Percentiles rank a stretch among this genome's conserved stretches.
Evolutionary conservation across 768 basidiomycete species (phyloP).

Genomic region (Leucogyrophana mollusca): DNA sequence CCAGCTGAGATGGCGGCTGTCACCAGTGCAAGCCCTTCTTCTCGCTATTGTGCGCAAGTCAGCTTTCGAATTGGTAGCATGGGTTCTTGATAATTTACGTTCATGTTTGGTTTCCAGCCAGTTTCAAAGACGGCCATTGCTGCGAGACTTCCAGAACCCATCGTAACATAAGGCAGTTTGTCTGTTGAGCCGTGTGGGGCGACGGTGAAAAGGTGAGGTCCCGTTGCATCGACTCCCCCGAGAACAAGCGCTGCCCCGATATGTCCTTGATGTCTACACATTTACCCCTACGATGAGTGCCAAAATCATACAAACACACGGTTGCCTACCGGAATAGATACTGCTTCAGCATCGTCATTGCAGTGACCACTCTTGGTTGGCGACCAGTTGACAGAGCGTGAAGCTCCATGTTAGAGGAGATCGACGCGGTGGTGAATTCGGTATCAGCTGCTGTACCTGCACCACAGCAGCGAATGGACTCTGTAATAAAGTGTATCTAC

Average conservation of each 20-base stretch:
- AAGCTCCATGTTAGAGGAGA: slow-evolving; percentile 94
- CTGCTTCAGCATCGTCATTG: slow-evolving; percentile 99
- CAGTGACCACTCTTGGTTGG: slow-evolving; percentile 92
- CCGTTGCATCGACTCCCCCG: slow-evolving; percentile 93
- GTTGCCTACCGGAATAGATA: slow-evolving; percentile 78
- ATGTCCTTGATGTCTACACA: slow-evolving; percentile 81
- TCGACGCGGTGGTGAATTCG: slow-evolving; percentile 90
- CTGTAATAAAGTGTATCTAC: slow-evolving; percentile 96
- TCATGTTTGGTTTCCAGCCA: slow-evolving; percentile 78
- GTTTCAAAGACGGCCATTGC: slow-evolving; percentile 99
- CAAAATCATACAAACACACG: slow-evolving; percentile 6
- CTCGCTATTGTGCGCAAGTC: slow-evolving; percentile 47
- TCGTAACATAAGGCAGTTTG: slow-evolving; percentile 97
- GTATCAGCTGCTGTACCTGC: slow-evolving; percentile 99
- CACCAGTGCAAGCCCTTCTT: slow-evolving; percentile 80
- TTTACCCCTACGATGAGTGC: slow-evolving; percentile 13
- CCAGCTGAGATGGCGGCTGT: slow-evolving; percentile 88
- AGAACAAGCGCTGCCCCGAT: slow-evolving; percentile 95
- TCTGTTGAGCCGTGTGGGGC: slow-evolving; percentile 97
- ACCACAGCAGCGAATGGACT: slow-evolving; percentile 95
- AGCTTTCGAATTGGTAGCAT: neutral
- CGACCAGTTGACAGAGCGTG: slow-evolving; percentile 89
- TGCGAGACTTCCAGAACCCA: slow-evolving; percentile 95
- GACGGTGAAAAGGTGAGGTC: slow-evolving; percentile 94
- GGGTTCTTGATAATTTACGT: slow-evolving; percentile 43